These are phyloP conservation scores for Brettanomyces custersianus DNA, from an alignment of 805 yeast species.

Conservation along the genomic window DNA sequence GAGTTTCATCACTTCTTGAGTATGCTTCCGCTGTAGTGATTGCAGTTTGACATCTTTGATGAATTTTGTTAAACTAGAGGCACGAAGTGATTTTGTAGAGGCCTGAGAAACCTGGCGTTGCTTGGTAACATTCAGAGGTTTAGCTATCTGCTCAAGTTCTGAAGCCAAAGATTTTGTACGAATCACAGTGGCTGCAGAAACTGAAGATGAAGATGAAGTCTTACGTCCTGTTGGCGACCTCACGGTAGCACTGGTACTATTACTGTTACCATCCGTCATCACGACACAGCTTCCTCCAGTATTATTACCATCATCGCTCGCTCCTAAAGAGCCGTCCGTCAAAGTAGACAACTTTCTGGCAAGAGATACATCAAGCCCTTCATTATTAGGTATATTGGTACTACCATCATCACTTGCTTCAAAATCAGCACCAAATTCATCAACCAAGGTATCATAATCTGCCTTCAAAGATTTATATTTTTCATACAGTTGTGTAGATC, in stretches of 20 bases:
- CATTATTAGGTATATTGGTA: conserved; percentile 1
- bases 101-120: neutral
- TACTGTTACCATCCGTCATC: neutral
- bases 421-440: conserved; percentile 11
- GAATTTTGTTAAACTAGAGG: conserved; percentile 16
- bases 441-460: conserved; percentile 21
- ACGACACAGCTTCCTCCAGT: neutral
- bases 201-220: neutral
- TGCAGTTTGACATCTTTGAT: conserved; percentile 18
- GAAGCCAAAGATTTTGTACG: neutral
- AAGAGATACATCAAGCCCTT: neutral
- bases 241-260: neutral
- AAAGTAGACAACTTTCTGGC: neutral
- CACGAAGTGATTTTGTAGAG: neutral
- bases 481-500: conserved; percentile 20
- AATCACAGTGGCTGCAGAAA: neutral
- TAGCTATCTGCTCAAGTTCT: neutral
- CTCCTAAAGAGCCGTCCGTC: neutral
- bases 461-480: conserved; percentile 20
- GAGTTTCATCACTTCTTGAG: conserved; percentile 42
- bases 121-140: neutral
- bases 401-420: conserved; percentile 2
- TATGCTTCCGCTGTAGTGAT: conserved; percentile 17
- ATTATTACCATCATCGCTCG: neutral
- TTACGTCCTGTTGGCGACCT: neutral